phyloP scores from a whole-genome alignment of 257 asterid genomes.

The Leptodermis oblonga region DNA sequence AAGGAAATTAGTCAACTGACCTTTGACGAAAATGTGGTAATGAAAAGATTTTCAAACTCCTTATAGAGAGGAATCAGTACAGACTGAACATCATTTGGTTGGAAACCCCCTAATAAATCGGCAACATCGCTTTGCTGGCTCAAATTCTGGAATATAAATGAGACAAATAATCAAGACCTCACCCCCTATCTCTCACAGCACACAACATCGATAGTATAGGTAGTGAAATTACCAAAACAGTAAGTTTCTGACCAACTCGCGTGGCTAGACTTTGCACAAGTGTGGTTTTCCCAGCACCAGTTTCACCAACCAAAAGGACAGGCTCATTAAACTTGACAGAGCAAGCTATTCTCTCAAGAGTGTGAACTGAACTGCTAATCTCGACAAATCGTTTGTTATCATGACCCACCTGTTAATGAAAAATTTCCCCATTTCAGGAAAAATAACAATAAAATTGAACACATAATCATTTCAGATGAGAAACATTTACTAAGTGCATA shows the following conservation, averaged over 20 bases:
- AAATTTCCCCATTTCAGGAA: conserved; percentile 1
- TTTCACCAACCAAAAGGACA: conserved; percentile 95
- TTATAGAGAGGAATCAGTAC: conserved; percentile 67
- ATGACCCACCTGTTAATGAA: conserved; percentile 35
- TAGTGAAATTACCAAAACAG: conserved; percentile 73
- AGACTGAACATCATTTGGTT: conserved; percentile 79
- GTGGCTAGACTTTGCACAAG: conserved; percentile 83
- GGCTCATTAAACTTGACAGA: conserved; percentile 84
- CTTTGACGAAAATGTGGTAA: conserved; percentile 56
- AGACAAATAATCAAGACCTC: conserved; percentile 9
- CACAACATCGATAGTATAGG: conserved; percentile 7
- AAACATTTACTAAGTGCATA: conserved; percentile 8
- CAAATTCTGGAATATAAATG: conserved; percentile 58
- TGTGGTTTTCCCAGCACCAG: conserved; percentile 98
- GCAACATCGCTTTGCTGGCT: conserved; percentile 97
- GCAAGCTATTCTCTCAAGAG: conserved; percentile 90
- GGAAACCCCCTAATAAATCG: conserved; percentile 87
- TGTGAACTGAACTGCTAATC: conserved; percentile 66
- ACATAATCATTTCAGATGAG: conserved; percentile 5
- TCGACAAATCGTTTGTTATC: conserved; percentile 67
- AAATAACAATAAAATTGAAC: background rate
- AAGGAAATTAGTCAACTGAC: conserved; percentile 27
- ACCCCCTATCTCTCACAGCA: background rate
- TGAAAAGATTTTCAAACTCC: conserved; percentile 68
- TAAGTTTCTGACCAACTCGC: conserved; percentile 75